These are phyloP conservation scores for Penicillium verhagenii DNA, from an alignment of 495 filamentous ascomycete species.

Conservation along the genomic window DNA sequence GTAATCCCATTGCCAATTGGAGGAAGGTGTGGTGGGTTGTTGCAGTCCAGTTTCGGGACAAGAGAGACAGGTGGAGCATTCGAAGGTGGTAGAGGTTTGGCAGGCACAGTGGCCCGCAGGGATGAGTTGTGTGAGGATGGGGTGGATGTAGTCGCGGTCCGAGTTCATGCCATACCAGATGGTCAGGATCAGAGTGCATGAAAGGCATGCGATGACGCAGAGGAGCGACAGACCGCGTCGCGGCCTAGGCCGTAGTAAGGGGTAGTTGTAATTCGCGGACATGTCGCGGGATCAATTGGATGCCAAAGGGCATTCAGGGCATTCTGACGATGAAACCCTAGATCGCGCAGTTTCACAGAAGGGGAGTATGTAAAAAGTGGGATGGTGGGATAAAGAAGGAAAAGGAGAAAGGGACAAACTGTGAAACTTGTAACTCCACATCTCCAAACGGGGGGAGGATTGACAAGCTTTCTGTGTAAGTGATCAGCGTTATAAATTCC, in stretches of 20 bases:
- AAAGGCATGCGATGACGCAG: slow-evolving; percentile 20
- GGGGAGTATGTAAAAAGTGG: slow-evolving; percentile 1
- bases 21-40: slow-evolving; percentile 10
- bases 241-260: slow-evolving; percentile 20
- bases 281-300: slow-evolving; percentile 15
- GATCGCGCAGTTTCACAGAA: too few relatives aligned
- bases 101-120: slow-evolving; percentile 44
- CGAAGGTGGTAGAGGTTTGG: slow-evolving; percentile 40
- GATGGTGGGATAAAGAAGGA: neutral
- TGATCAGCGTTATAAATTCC: neutral
- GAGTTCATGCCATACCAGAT: slow-evolving; percentile 45
- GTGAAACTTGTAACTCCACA: slow-evolving; percentile 6
- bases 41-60: slow-evolving; percentile 25
- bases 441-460: slow-evolving; percentile 1
- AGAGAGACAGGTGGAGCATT: slow-evolving; percentile 39
- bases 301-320: slow-evolving; percentile 6
- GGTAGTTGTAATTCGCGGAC: slow-evolving; percentile 23
- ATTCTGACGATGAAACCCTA: slow-evolving; percentile 4
- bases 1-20: slow-evolving; percentile 36
- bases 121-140: slow-evolving; percentile 39
- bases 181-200: slow-evolving; percentile 16
- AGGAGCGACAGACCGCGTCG: slow-evolving; percentile 27
- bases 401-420: slow-evolving; percentile 1
- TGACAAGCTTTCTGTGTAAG: neutral
- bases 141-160: slow-evolving; percentile 37